Evolutionary conservation across 2,329 filamentous ascomycete species (phyloP), one percentile per base, ranked within the genome.

Genomic region (Colletotrichum somersetense): DNA sequence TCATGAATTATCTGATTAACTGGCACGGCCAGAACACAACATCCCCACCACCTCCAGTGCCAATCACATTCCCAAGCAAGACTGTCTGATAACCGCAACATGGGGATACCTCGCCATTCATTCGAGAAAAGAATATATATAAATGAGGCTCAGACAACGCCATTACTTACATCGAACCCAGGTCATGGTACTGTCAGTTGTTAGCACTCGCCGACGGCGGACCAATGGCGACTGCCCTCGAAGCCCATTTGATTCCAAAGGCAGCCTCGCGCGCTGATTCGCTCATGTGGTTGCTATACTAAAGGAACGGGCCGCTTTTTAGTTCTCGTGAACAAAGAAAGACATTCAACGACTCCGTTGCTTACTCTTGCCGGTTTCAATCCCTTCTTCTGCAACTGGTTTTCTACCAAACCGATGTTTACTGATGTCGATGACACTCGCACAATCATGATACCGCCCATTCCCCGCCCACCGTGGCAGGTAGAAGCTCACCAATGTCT

Each of bases 261-360:
- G 69, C 59, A 64, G 66, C 11, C 53, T 69, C 40, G 23, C 56
- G 30, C 58, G 61, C 69, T 59, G 65, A 68, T 72, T 72, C 58
- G 66, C 61, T 61, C 66, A 65, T 55, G 33, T 70, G 66, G 61
- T 62, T 70, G 40, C 42, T 48, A 46, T 46, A 62, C 46, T 61
- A 69, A 56, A 50, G 70, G 70, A 70, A 72, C 70, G 66, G 70
- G 66, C 66, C 66, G 70, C 70, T 70, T 50, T 50, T 48, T 58
- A 58, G 61, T 61, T 65, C 55, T 64, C 48, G 35, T 59, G 44
- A 38, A 72, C 53, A 26, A 26, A 26, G 26, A 68, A 72, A 65
- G 66, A 65, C 59, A 48, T 48, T 18, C 48, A 61, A 72, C 66
- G 59, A 59, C 70, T 58, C 35, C 44, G 20, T 40, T 44, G 18